Percentiles rank a stretch among this genome's conserved stretches.
Evolutionary conservation across 1,139 yeast genomes (phyloP).

Genomic region (Lodderomyces beijingensis): DNA sequence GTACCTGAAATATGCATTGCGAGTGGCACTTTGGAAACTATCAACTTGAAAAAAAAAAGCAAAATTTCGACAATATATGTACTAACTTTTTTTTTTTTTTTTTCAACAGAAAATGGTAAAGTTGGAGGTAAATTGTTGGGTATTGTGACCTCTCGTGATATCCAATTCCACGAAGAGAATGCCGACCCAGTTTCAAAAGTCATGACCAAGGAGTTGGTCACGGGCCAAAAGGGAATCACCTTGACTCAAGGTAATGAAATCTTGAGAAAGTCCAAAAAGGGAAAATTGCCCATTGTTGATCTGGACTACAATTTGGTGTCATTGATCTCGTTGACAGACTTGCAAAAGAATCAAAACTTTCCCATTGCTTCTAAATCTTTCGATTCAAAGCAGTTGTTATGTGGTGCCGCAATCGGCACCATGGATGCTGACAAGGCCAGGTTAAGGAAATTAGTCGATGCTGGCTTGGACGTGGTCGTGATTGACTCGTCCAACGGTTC

Average conservation of each 20-base stretch:
- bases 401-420: conserved; percentile 99
- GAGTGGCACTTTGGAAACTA: neutral
- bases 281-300: conserved; percentile 94
- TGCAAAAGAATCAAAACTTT: conserved; percentile 90
- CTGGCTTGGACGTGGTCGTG: conserved; percentile 96
- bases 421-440: conserved; percentile 85
- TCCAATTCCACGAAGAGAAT: conserved; percentile 85
- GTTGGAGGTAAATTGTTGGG: conserved; percentile 90
- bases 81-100: conserved; percentile 1
- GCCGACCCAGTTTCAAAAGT: conserved; percentile 61
- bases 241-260: conserved; percentile 85
- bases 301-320: conserved; percentile 71
- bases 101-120: conserved; percentile 65
- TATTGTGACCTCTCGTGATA: conserved; percentile 94
- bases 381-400: conserved; percentile 88
- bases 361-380: conserved; percentile 95
- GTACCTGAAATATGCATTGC: conserved; percentile 1
- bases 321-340: conserved; percentile 89
- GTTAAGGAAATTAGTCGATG: conserved; percentile 78
- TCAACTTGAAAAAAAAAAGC: neutral
- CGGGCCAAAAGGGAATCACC: conserved; percentile 78
- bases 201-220: conserved; percentile 86
- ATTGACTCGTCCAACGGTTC: conserved; percentile 97
- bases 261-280: conserved; percentile 90
- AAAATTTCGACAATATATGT: neutral